Base-by-base conservation (phyloP, 2,329 filamentous ascomycete genomes). In the Colletotrichum scovillei region DNA sequence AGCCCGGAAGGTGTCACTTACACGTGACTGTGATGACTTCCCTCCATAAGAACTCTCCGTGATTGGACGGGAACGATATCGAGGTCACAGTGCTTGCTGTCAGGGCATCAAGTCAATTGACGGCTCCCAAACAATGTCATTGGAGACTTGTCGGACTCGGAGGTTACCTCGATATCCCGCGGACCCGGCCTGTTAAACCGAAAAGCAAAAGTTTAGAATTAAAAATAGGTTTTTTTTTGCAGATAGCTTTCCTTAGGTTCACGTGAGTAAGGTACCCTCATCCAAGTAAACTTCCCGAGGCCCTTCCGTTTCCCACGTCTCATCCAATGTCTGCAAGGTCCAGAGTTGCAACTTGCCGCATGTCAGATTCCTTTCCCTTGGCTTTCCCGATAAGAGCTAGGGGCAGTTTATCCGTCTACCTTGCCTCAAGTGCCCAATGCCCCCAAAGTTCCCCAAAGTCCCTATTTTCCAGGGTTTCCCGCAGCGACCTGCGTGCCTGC, bases 341-440 rank as follows among this genome's bases (percentile, higher is more conserved):
- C 55, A 58, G 55, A 65, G 66, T 73, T 56, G 60, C 67, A 49
- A 56, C 46, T 16, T 73, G 67, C 62, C 66, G 69, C 69, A 72
- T 63, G 69, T 69, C 65, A 69, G 28, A 63, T 69, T 30, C n/a
- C 32, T 60, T 24, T 24, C 49, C 59, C 42, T 49, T 49, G 42
- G 24, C 19, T 57, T 42, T n/a, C 35, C 63, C 46, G 57, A 68
- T 68, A 68, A 68, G 42, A 62, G 63, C 62, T 67, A n/a, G 28
- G 28, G 38, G 38, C 12, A 19, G 38, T 16, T 42, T 32, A 32
- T 9, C 32, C 32, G 32, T 9, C 32, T 32, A 32, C 32, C 32
- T 12, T 32, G 12, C 32, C 32, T 32, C 12, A 63, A n/a, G 16
- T 28, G 32, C 19, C 55, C 56, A 42, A 38, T 38, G 42, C 32